Evolutionary conservation across 225 moss, liverwort and hornwort genomes (phyloP), one percentile per base, ranked within the genome.

Genomic region (Sphagnum contortum): DNA sequence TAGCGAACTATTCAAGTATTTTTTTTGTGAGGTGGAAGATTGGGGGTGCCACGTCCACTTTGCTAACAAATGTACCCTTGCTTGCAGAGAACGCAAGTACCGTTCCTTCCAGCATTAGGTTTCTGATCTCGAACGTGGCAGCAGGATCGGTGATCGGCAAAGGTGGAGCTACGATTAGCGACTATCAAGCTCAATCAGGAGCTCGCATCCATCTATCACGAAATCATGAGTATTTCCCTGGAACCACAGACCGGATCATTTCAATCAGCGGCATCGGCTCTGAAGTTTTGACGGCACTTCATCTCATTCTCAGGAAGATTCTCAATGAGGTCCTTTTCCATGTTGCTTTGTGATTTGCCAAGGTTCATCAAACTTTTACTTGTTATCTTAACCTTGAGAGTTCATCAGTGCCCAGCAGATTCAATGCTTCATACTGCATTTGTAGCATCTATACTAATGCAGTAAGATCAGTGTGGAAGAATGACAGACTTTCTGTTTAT

Each of bases 131-230:
- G 61, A 83, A 83, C 62, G 75, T 76, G 59, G 83, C 76, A 62
- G 83, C 83, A 13, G 83, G 83, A 61, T 83, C 79, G 55, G 83
- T 83, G 48, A 83, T 83, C 63, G 83, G 83, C 57, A 83, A 83
- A 73, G 83, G 83, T 65, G 83, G 83, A 3, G 79, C 76, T 14
- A 83, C 83, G 4, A 83, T 83, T 49, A 78, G 79, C 64, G 83
- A 83, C 48, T 83, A 79, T 55, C 83, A 83, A 68, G 70, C 72
- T 8, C 79, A 76, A 66, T 79, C 83, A 9, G 76, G 76, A 46
- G 67, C 83, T 45, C 73, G 76, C 57, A 83, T 83, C 66, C 79
- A 79, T 59, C 83, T 83, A 11, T 83, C 83, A 8, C 73, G 83
- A 47, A 83, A 83, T 48, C 83, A 83, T 57, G 83, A 79, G 58